phyloP scores from a whole-genome alignment of 2,329 filamentous ascomycete species.

The Sporothrix luriei region DNA sequence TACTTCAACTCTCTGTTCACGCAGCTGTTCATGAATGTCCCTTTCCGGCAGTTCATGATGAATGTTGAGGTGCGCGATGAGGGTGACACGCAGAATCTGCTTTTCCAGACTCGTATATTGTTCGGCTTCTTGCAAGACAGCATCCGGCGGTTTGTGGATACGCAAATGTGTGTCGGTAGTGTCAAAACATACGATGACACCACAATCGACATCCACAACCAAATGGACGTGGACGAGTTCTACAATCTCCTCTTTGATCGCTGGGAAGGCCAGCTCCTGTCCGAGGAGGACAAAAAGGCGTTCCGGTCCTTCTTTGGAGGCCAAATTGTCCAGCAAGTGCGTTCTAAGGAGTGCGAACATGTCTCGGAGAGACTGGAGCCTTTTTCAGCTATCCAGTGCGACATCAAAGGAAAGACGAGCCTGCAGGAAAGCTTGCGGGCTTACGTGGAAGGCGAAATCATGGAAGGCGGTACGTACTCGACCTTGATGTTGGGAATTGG shows the following conservation, averaged over 20 bases:
- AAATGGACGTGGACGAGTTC: conserved; percentile 99
- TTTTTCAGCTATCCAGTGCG: conserved; percentile 93
- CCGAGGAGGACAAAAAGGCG: conserved; percentile 66
- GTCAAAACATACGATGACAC: conserved; percentile 83
- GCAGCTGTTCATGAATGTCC: conserved; percentile 93
- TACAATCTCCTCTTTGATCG: conserved; percentile 92
- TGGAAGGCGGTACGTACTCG: conserved; percentile 73
- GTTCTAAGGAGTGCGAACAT: conserved; percentile 90
- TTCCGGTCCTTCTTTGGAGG: conserved; percentile 89
- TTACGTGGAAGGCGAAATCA: conserved; percentile 94
- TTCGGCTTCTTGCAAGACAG: conserved; percentile 88
- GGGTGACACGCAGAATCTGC: conserved; percentile 63
- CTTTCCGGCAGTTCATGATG: conserved; percentile 84
- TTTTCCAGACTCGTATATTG: conserved; percentile 75
- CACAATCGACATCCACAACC: conserved; percentile 80
- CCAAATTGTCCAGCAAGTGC: conserved; percentile 89
- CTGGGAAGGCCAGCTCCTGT: conserved; percentile 79
- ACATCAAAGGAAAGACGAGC: conserved; percentile 86
- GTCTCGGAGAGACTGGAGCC: conserved; percentile 88
- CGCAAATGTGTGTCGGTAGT: conserved; percentile 68
- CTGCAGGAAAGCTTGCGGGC: conserved; percentile 86
- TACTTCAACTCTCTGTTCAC: conserved; percentile 95
- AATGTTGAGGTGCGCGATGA: conserved; percentile 59
- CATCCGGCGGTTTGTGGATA: conserved; percentile 71
- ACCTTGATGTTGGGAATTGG: background rate